Base-by-base conservation (phyloP, 2,329 filamentous ascomycete genomes). In the Claviceps arundinis region DNA sequence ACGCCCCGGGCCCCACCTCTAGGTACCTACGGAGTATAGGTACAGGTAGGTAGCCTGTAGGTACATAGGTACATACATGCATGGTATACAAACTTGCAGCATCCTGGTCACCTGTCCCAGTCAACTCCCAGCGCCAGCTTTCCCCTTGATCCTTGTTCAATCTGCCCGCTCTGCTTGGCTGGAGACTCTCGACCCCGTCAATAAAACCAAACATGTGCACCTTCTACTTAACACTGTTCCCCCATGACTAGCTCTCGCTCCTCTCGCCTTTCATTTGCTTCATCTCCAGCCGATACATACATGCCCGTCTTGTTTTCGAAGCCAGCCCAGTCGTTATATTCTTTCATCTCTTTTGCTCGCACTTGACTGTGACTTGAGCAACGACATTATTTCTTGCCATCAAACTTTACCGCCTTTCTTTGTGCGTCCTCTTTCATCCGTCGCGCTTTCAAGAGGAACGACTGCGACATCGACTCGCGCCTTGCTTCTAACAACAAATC, bases 231-330 rank as follows among this genome's bases (percentile, higher is more conserved):
- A 42, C 37, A 19, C 8, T 22, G 37, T 37, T 11, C 22, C 48
- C 26, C 48, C 43, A 43, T 47, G 48, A 53, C 43, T 50, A n/a
- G 19, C 11, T 30, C n/a, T 24, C 30, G 38, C 16, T 34, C 37
- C 14, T 26, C 37, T 48, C 41, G 47, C 47, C 43, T 19, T 50
- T 52, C 11, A 16, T 47, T 52, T 49, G 45, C 40, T 37, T 52
- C 40, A 37, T 26, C 34, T 17, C 14, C 34, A 46, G 44, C 19
- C 41, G 38, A 49, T 37, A 37, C 49, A 41, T 46, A 24, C 42
- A 44, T 19, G 22, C 45, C 13, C 17, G 30, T 24, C 43, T 41
- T 9, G 16, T 37, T 24, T 22, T 17, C 42, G 16, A 37, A 9
- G 17, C 45, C 24, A 40, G 41, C 38, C 38, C 22, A n/a, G 14